These are phyloP conservation scores for Narthecium ossifragum DNA, from an alignment of 106 monocot genomes.

Conservation along the genomic window DNA sequence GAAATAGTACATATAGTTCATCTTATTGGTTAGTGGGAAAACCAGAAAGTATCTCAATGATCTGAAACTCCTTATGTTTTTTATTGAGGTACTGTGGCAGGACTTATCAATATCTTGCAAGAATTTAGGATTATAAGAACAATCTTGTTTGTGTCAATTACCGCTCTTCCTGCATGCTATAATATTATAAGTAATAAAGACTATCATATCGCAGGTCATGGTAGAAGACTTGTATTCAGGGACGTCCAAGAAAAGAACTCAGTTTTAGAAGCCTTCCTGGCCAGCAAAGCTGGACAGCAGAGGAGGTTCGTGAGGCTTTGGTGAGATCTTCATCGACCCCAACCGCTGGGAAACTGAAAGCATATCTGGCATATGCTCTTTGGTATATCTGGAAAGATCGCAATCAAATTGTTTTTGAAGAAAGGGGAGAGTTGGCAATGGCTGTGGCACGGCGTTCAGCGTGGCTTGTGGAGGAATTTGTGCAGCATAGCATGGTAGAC, in stretches of 20 bases:
- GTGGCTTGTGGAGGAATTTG: too few species aligned
- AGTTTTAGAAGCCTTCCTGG: slow-evolving; percentile 38
- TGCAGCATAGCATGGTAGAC: too few species aligned
- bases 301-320: too few species aligned
- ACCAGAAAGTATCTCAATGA: not conserved
- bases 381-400: too few species aligned
- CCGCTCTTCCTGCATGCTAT: not conserved
- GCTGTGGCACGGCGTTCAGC: too few species aligned
- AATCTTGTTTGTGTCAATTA: not conserved
- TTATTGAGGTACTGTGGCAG: not conserved
- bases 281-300: too few species aligned
- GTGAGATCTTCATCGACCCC: too few species aligned
- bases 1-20: not conserved
- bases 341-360: too few species aligned
- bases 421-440: too few species aligned
- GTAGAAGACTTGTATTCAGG: slow-evolving; percentile 45
- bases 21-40: not conserved
- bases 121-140: not conserved
- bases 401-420: too few species aligned
- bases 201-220: slow-evolving; percentile 55
- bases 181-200: not conserved
- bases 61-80: not conserved
- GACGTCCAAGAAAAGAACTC: slow-evolving; percentile 56
- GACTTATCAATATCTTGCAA: not conserved
- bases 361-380: too few species aligned